Percentiles rank a stretch among this genome's conserved stretches.
Conservation (phyloP, 177 flowering plant species). For the Tripterygium wilfordii region DNA sequence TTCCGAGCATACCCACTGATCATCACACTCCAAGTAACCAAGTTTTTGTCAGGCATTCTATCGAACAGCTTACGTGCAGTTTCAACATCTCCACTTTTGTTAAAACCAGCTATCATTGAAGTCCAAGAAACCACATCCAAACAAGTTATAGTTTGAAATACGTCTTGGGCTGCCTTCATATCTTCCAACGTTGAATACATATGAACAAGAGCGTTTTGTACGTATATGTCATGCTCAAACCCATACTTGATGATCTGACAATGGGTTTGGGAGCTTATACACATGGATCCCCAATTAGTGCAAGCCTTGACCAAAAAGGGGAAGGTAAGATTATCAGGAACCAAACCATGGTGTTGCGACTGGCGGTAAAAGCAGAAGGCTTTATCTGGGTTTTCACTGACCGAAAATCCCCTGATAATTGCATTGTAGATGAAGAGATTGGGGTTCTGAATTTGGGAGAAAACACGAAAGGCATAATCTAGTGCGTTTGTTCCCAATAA, state of each 20-base stretch:
- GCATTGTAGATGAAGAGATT: conserved; percentile 27
- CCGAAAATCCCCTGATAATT: conserved; percentile 22
- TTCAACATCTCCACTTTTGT: conserved; percentile 19
- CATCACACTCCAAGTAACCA: conserved; percentile 29
- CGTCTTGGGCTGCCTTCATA: conserved; percentile 14
- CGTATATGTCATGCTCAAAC: conserved; percentile 19
- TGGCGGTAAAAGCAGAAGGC: conserved; percentile 16
- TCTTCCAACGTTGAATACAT: conserved; percentile 22
- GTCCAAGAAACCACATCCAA: conserved; percentile 32
- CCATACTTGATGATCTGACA: conserved; percentile 19
- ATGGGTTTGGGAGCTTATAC: conserved; percentile 20
- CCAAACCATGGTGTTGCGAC: conserved; percentile 1
- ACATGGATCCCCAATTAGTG: conserved; percentile 8
- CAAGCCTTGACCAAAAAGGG: conserved; percentile 25
- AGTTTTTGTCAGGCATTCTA: conserved; percentile 22
- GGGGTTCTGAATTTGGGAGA: conserved; percentile 22
- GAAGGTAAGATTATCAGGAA: conserved; percentile 27
- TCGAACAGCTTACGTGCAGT: conserved; percentile 23
- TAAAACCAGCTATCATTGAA: conserved; percentile 25
- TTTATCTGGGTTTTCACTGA: conserved; percentile 15
- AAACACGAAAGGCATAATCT: conserved; percentile 16
- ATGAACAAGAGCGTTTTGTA: conserved; percentile 22
- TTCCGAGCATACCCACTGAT: conserved; percentile 23
- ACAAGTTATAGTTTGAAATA: conserved; percentile 12
- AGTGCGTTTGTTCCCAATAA: conserved; percentile 9